Evolutionary conservation across 441 rosid species (phyloP).

Genomic region (Capsella rubella): DNA sequence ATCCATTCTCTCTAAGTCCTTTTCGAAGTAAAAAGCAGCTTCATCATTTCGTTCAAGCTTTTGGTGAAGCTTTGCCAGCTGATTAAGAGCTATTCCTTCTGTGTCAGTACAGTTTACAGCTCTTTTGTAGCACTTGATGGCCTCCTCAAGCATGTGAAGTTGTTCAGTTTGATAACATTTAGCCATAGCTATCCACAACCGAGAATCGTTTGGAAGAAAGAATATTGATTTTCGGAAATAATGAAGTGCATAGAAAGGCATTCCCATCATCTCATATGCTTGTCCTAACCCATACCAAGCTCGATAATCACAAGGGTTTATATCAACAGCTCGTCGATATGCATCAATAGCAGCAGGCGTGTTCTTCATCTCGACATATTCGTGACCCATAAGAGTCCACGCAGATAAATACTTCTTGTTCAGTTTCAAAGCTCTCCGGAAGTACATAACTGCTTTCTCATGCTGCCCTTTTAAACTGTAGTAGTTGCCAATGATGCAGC

Average conservation of each 20-base stretch:
- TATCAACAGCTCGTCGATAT: slow-evolving; percentile 89
- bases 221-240: slow-evolving; percentile 86
- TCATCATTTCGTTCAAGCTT: slow-evolving; percentile 80
- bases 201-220: slow-evolving; percentile 86
- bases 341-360: slow-evolving; percentile 96
- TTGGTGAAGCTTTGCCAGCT: slow-evolving; percentile 77
- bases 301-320: slow-evolving; percentile 82
- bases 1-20: slow-evolving; percentile 92
- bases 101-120: slow-evolving; percentile 83
- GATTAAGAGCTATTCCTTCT: slow-evolving; percentile 88
- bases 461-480: slow-evolving; percentile 96
- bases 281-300: slow-evolving; percentile 99
- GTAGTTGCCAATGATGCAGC: slow-evolving; percentile 93
- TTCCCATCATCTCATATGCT: slow-evolving; percentile 92
- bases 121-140: slow-evolving; percentile 89
- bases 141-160: slow-evolving; percentile 89
- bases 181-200: slow-evolving; percentile 97
- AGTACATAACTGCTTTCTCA: slow-evolving; percentile 89
- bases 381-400: slow-evolving; percentile 99
- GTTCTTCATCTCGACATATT: slow-evolving; percentile 95
- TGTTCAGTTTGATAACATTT: slow-evolving; percentile 87
- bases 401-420: slow-evolving; percentile 88
- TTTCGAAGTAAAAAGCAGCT: slow-evolving; percentile 86
- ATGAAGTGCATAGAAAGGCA: slow-evolving; percentile 90
- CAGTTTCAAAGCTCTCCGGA: slow-evolving; percentile 91